Evolutionary conservation across 1,284 basidiomycete genomes (phyloP), one percentile per base, ranked within the genome.

Genomic region (Gomphus bonarii): DNA sequence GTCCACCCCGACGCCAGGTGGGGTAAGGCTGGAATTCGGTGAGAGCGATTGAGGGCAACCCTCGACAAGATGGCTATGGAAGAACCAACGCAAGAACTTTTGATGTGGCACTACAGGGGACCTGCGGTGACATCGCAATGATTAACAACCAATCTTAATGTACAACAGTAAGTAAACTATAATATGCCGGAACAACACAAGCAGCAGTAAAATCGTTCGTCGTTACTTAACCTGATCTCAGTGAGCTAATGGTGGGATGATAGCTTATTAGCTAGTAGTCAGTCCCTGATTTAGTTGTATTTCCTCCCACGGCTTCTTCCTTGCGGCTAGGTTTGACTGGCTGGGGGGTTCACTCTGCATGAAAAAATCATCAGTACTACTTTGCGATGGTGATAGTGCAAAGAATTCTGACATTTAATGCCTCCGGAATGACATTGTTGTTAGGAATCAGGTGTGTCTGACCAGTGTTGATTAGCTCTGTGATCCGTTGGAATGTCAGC

Each of bases 381-480:
- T 30, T 25, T 9, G 52, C 38, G 52, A 60, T 30, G 12, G 18
- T 44, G 25, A 59, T 55, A 14, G 35, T n/a, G 42, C 43, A 49
- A 48, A 36, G 16, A 10, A 40, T 7, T 70, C 80, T 55, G 64
- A 87, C 86, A 68, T 82, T 84, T 35, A 88, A 63, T 2, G 68
- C 70, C 35, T 82, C 74, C 0, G 84, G 79, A 51, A 90, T 86
- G 46, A 73, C 59, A 60, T 82, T 84, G 65, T 88, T 90, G 63
- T 89, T 86, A 1, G 87, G 87, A 31, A 90, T 87, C 65, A 82
- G 70, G 62, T 86, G 83, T 1, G 80, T 78, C 61, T 76, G 79
- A 28, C 85, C 85, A 35, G 82, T 73, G 63, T 86, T 79, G 59
- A 90, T 85, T 57, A 90, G 72, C 44, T 74, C 74, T 63, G 85